Evolutionary conservation across 148 eudicot genomes (phyloP), one percentile per base, ranked within the genome.

Genomic region (Oxyria digyna): DNA sequence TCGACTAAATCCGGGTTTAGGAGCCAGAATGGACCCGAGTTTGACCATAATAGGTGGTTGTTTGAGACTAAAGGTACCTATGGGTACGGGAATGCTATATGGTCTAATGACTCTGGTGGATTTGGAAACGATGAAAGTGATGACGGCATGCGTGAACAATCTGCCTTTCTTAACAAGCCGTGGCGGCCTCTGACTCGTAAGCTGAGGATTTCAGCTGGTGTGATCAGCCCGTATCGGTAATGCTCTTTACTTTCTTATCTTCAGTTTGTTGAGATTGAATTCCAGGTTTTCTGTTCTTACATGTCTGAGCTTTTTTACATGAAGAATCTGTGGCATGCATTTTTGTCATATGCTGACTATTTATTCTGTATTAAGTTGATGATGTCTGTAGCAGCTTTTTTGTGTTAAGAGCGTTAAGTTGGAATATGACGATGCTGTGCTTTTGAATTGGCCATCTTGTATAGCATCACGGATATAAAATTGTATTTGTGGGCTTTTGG

Each of bases 141-240:
- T 46, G 78, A 67, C 42, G 78, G 74, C 0, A 45, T 24, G 27
- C 52, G 78, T 46, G 88, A 88, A 71, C 88, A 85, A 6, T 14
- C 76, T 4, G 97, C 84, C 42, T 79, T 87, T 71, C 80, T 88
- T 35, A 75, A 38, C 79, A 93, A 93, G 79, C 96, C 98, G 12
- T 93, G 98, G 98, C 84, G 98, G 76, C 98, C 98, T 62, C 85
- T 93, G 18, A 93, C 98, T 41, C 87, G 98, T 38, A 93, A 93
- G 77, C 71, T 89, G 85, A 93, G 85, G 80, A 86, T 93, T 40
- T 81, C 98, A 11, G 97, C 98, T 45, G 97, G 81, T 23, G 63
- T 88, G 17, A 76, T 93, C 76, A 93, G 98, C 50, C 98, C 98
- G 12, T 93, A 93, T 71, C 81, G 98, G 98, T 93, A 86, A 62